Evolutionary conservation across 305 asterid genomes (phyloP).

Genomic region (Ajuga reptans): DNA sequence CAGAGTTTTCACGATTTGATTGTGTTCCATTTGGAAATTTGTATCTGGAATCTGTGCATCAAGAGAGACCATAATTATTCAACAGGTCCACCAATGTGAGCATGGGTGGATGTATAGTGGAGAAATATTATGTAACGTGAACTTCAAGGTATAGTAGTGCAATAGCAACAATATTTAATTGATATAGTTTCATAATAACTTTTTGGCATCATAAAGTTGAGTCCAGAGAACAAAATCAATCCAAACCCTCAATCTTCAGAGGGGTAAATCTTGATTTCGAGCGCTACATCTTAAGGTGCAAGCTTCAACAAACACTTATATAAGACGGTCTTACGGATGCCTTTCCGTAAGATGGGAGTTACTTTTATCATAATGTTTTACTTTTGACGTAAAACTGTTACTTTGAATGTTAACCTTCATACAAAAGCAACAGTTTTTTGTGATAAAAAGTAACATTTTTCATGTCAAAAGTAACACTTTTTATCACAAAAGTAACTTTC

Average conservation of each 20-base stretch:
- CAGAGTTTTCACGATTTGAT: constrained; percentile 23
- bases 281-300: not conserved
- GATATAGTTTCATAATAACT: not conserved
- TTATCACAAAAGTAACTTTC: too few species aligned
- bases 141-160: not conserved
- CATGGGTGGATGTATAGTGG: not conserved
- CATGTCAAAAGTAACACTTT: too few species aligned
- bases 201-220: not conserved
- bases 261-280: not conserved
- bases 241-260: not conserved
- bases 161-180: not conserved
- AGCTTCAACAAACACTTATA: not conserved
- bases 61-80: constrained; percentile 15
- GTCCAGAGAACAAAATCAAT: not conserved
- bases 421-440: too few species aligned
- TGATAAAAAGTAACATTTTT: too few species aligned
- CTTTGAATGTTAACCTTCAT: too few species aligned
- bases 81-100: not conserved
- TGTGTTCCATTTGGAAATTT: constrained; percentile 33
- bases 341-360: too few species aligned
- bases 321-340: too few species aligned
- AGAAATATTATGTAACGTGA: not conserved
- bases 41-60: constrained; percentile 44
- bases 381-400: too few species aligned
- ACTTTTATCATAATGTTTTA: too few species aligned